Evolutionary conservation across 257 asterid genomes (phyloP), one percentile per base, ranked within the genome.

Genomic region (Solanum paucissectum): DNA sequence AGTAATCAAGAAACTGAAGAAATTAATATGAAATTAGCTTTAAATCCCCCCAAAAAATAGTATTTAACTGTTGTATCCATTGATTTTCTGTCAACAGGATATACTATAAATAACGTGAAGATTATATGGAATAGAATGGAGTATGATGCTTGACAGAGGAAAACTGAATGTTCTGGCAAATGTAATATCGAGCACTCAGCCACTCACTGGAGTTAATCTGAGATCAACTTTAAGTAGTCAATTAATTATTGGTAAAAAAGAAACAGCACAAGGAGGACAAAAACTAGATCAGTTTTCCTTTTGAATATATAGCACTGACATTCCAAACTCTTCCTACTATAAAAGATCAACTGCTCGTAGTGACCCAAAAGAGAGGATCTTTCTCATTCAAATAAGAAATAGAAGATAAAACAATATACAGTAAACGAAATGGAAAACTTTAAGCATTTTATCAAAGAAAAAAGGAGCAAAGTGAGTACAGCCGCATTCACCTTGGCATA

Each of bases 401-500:
- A 82, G 32, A 49, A 49, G 69, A 49, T 82, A 49, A 82, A 25
- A 62, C 6, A n/a, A 62, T 62, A n/a, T 64, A n/a, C 33, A 13
- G 34, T 25, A 69, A 32, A 6, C 21, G 12, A 82, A 46, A 32
- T 21, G 71, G 86, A 33, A 82, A 49, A 49, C 20, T 20, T 44
- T 29, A 32, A 82, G 44, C 37, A 49, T 38, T 79, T 29, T 20
- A 68, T 44, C 87, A 89, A 37, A 86, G 83, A 71, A 58, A 42
- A 42, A 72, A 86, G 76, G 46, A 60, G 83, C 6, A 18, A 25
- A 64, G 84, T 1, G 25, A 83, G 84, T 37, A 8, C 40, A 79
- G 72, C 88, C 6, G 86, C 72, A 69, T 87, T 85, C 88, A 95
- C 99, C 98, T 97, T 97, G 9, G 97, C 94, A 90, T 95, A 94